Base-by-base conservation (phyloP, 1,139 yeast species). In the Saccharomycopsis phalli region DNA sequence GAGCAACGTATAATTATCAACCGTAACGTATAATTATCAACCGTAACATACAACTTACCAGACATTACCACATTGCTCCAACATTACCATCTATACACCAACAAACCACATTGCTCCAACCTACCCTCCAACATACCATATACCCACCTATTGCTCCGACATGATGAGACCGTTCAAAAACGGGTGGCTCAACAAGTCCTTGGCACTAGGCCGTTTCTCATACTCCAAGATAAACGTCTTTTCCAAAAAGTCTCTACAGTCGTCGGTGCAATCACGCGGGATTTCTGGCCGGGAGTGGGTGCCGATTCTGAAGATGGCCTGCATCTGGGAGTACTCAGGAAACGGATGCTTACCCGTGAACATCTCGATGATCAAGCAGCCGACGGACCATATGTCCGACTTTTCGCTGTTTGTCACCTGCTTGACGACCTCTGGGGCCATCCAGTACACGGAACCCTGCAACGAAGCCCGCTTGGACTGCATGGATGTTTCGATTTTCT, bases 381-480 rank as follows among this genome's bases (percentile, higher is more conserved):
- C 97, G 4, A 88, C 82, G 0, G 95, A 83, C 97, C 97, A 88
- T 23, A 88, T 86, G 57, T 88, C 97, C 0, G 94, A 94, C 56
- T 83, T 84, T 38, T 81, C 76, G 4, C 95, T 87, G 45, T 86
- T 83, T 0, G 91, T 83, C 1, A 86, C 79, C 55, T 87, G 95
- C 53, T 84, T 83, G 11, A 87, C 95, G 11, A 88, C 95, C 57
- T 88, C 97, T 0, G 97, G 97, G 0, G 96, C 95, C 97, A 88
- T 88, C 97, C 97, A 88, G 55, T 80, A 88, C 0, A 87, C 94
- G 4, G 94, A 83, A 0, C 97, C 97, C 61, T 87, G 96, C 36
- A 88, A 59, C 0, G 95, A 84, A 0, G 87, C 91, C 36, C 95
- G 69, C 51, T 83, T 77, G 5, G 43, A 20, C 26, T 41, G 40